Conservation (phyloP, 1,284 basidiomycete species). For the Ganoderma leucocontextum region DNA sequence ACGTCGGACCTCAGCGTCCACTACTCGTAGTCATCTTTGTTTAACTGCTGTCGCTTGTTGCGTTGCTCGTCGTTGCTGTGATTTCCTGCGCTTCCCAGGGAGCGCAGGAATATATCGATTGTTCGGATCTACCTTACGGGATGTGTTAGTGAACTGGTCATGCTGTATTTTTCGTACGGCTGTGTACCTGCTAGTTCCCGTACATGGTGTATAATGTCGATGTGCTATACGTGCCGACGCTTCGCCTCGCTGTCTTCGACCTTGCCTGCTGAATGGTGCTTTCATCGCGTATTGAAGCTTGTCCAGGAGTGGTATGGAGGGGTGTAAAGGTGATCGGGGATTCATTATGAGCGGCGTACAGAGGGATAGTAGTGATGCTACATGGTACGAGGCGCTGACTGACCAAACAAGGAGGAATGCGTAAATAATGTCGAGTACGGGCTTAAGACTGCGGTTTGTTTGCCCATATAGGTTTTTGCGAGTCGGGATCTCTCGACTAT, state of each 20-base stretch:
- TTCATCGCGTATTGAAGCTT: not conserved
- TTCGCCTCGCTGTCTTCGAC: not conserved
- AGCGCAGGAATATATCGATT: not conserved
- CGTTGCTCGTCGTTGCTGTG: conserved; percentile 17
- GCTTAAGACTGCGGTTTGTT: conserved; percentile 33
- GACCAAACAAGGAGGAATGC: not conserved
- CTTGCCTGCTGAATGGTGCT: not conserved
- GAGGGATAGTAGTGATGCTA: not conserved
- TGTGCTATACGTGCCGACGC: conserved; percentile 8
- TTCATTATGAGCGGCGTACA: not conserved
- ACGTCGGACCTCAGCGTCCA: too few species aligned
- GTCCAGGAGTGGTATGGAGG: not conserved
- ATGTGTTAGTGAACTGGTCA: conserved; percentile 19
- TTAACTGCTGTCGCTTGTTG: conserved; percentile 14
- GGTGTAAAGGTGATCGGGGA: not conserved
- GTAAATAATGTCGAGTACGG: not conserved
- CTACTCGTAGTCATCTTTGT: not conserved
- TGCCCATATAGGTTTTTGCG: conserved; percentile 61
- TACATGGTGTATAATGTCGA: conserved; percentile 22
- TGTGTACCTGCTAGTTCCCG: conserved; percentile 24
- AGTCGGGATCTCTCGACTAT: conserved; percentile 52
- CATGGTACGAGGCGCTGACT: conserved; percentile 7
- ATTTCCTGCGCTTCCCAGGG: not conserved
- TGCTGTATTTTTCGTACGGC: conserved; percentile 22
- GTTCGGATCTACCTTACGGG: conserved; percentile 19